Evolutionary conservation across 257 asterid genomes (phyloP), one percentile per base, ranked within the genome.

Genomic region (Jacaranda copaia): DNA sequence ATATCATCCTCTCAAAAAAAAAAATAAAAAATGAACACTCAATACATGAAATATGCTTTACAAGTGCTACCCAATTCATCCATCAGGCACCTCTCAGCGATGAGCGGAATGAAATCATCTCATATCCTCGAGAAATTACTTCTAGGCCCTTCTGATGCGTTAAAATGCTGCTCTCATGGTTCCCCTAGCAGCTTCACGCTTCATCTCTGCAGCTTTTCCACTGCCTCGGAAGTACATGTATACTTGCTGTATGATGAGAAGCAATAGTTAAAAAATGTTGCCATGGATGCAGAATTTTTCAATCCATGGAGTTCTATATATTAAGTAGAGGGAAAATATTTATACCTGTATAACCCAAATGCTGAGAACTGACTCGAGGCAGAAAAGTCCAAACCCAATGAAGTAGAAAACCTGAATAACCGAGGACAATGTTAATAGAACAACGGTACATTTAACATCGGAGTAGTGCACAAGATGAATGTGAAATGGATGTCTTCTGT

Each of bases 301-400:
- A 4, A 42, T 52, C n/a, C n/a, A n/a, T n/a, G n/a, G n/a, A n/a
- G n/a, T n/a, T n/a, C n/a, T n/a, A n/a, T n/a, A n/a, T n/a, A n/a
- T n/a, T n/a, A n/a, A 5, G 0, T 16, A 16, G 42, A 63, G 25
- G 59, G 39, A 64, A 59, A 12, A 66, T 48, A 53, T 11, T 25
- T 18, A 6, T 32, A 95, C 98, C 99, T 95, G 99, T 80, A 96
- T 89, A 81, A 96, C 99, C 98, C 99, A 96, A 67, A 96, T 53
- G 89, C 97, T 96, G 76, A 96, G 86, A 49, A 91, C 87, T 16
- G 99, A 84, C 81, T 96, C 99, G 2, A 93, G 84, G 82, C 97
- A 89, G 88, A 96, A 96, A 7, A 96, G 86, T 56, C 97, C 98
- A 36, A 96, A 96, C 20, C 99, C 99, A 60, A 96, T 87, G 86